These are phyloP conservation scores for Daldinia eschscholtzii DNA, from an alignment of 2,329 filamentous ascomycete genomes.

Conservation along the genomic window DNA sequence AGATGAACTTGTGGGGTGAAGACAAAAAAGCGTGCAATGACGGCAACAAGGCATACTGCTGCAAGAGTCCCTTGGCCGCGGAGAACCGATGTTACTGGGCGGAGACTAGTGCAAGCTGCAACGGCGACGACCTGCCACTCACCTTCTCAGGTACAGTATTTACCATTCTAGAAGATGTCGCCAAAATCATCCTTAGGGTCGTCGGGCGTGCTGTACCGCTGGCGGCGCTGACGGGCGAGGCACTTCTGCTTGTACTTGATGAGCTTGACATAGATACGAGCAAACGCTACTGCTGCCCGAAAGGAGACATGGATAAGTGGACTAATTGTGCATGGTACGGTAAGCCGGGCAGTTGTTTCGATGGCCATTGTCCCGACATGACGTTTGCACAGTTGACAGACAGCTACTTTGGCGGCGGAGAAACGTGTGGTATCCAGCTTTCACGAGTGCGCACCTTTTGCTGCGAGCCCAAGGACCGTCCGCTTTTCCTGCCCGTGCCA, in stretches of 20 bases:
- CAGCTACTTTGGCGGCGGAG: slow-evolving; percentile 46
- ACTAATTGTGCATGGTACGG: slow-evolving; percentile 55
- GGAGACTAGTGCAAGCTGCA: slow-evolving; percentile 41
- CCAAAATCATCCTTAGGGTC: too few species aligned
- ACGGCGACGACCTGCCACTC: slow-evolving; percentile 32
- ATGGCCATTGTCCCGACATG: slow-evolving; percentile 51
- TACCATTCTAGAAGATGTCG: too few species aligned
- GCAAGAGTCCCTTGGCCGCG: slow-evolving; percentile 40
- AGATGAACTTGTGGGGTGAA: slow-evolving; percentile 48
- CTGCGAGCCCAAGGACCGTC: slow-evolving; percentile 49
- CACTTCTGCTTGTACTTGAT: neutral
- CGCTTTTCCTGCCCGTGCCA: slow-evolving; percentile 54
- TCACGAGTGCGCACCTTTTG: slow-evolving; percentile 45
- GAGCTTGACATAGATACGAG: neutral
- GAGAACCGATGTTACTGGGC: slow-evolving; percentile 47
- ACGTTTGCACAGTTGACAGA: slow-evolving; percentile 48
- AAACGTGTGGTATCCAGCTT: slow-evolving; percentile 17
- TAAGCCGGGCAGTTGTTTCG: slow-evolving; percentile 52
- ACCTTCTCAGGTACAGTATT: too few species aligned
- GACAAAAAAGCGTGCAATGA: slow-evolving; percentile 49
- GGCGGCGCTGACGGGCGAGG: neutral
- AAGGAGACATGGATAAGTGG: neutral
- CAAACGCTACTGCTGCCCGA: neutral
- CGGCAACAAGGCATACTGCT: slow-evolving; percentile 52
- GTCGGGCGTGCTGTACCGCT: slow-evolving; percentile 41